phyloP scores from a whole-genome alignment of 2,329 filamentous ascomycete species.

The Fusarium drepaniforme region DNA sequence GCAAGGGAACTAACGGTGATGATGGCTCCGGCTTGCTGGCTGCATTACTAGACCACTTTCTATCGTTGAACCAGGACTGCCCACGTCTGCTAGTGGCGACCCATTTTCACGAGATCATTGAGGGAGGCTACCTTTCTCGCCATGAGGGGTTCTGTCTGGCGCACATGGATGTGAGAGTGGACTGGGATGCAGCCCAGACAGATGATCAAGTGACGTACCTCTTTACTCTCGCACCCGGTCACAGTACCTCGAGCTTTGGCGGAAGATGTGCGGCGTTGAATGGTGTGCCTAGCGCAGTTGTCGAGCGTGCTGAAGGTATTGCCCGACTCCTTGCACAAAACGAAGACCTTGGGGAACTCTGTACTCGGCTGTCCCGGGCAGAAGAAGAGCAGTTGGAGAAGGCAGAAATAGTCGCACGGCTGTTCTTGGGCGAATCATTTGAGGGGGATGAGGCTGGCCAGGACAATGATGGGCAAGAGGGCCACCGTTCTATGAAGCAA shows the following conservation, averaged over 20 bases:
- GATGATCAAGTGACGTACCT: constrained; percentile 79
- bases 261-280: constrained; percentile 88
- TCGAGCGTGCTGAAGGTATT: constrained; percentile 82
- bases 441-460: neutral
- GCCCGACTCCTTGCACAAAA: constrained; percentile 75
- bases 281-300: constrained; percentile 78
- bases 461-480: neutral
- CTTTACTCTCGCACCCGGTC: constrained; percentile 76
- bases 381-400: constrained; percentile 76
- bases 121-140: constrained; percentile 67
- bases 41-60: constrained; percentile 69
- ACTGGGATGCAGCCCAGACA: constrained; percentile 60
- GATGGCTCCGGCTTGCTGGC: constrained; percentile 71
- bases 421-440: constrained; percentile 60
- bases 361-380: constrained; percentile 72
- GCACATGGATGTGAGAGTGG: constrained; percentile 78
- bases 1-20: constrained; percentile 70
- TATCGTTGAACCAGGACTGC: constrained; percentile 56
- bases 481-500: constrained; percentile 15
- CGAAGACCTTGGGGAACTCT: constrained; percentile 81
- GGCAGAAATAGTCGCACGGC: constrained; percentile 72
- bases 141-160: constrained; percentile 67
- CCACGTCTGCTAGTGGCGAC: constrained; percentile 73
- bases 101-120: constrained; percentile 80
- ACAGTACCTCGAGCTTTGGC: constrained; percentile 86